Conservation (phyloP, 805 yeast genomes). For the Yarrowia divulgata region DNA sequence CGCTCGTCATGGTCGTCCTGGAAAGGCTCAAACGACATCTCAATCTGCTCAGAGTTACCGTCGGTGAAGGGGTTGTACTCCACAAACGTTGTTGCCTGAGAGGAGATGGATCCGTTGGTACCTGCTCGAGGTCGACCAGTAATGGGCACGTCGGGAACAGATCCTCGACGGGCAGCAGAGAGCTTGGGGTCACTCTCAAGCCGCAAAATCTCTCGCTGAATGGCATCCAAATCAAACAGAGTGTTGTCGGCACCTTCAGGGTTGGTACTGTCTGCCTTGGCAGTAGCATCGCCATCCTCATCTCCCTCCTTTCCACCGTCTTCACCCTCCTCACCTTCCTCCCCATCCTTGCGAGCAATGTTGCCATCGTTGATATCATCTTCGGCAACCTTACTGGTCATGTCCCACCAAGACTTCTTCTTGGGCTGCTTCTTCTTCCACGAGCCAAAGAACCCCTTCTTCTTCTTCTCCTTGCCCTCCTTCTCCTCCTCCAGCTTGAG, state of each 20-base stretch:
- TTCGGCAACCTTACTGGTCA: slow-evolving; percentile 53
- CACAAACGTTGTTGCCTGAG: slow-evolving; percentile 18
- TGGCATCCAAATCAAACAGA: slow-evolving; percentile 53
- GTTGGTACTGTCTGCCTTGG: slow-evolving; percentile 46
- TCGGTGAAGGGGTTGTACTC: slow-evolving; percentile 41
- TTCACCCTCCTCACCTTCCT: slow-evolving; percentile 44
- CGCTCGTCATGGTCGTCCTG: slow-evolving; percentile 47
- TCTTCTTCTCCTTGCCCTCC: slow-evolving; percentile 50
- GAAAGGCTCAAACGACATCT: slow-evolving; percentile 46
- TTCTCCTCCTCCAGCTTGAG: slow-evolving; percentile 42
- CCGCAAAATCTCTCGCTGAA: slow-evolving; percentile 50
- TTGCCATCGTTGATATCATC: slow-evolving; percentile 50
- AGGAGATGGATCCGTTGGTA: slow-evolving; percentile 16
- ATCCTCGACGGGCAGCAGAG: not conserved
- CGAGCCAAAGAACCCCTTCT: slow-evolving; percentile 51
- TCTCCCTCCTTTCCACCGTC: not conserved
- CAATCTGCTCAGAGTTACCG: slow-evolving; percentile 41
- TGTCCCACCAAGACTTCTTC: slow-evolving; percentile 66
- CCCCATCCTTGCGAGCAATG: slow-evolving; percentile 53
- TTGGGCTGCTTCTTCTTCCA: slow-evolving; percentile 58
- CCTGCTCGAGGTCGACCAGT: slow-evolving; percentile 24
- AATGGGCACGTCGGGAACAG: slow-evolving; percentile 36
- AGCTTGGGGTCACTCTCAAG: slow-evolving; percentile 44
- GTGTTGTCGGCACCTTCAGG: slow-evolving; percentile 54
- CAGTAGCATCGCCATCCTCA: not conserved